These are phyloP conservation scores for Sisymbrium altissimum DNA, from an alignment of 345 rosid species.

Conservation along the genomic window DNA sequence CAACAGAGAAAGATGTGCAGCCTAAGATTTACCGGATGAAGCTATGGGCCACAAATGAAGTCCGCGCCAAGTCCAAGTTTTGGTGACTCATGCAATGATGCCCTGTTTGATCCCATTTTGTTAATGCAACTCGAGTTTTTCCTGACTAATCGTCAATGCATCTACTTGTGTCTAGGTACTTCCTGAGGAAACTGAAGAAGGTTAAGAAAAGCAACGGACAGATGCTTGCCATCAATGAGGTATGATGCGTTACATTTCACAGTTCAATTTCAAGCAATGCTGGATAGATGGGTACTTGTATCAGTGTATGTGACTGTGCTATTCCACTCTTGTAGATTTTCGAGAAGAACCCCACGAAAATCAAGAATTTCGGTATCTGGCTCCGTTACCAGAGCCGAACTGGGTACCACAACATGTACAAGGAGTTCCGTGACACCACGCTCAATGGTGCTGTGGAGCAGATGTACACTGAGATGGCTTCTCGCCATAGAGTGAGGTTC, in stretches of 20 bases:
- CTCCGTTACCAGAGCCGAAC: constrained; percentile 60
- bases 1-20: constrained; percentile 48
- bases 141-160: background rate
- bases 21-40: constrained; percentile 68
- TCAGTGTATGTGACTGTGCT: background rate
- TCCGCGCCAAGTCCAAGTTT: constrained; percentile 60
- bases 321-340: constrained; percentile 38
- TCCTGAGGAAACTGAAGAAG: constrained; percentile 48
- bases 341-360: constrained; percentile 58
- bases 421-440: constrained; percentile 56
- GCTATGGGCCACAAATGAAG: constrained; percentile 63
- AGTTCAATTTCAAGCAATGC: background rate
- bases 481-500: constrained; percentile 63
- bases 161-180: constrained; percentile 36
- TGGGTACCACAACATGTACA: constrained; percentile 57
- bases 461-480: constrained; percentile 73
- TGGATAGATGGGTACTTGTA: background rate
- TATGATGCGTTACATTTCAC: constrained; percentile 1
- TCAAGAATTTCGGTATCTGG: constrained; percentile 61
- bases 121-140: background rate
- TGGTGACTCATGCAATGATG: constrained; percentile 35
- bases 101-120: background rate
- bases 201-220: constrained; percentile 56
- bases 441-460: constrained; percentile 63
- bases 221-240: constrained; percentile 57